Base-by-base conservation (phyloP, 176 grass and related monocot species). In the Oryza coarctata region DNA sequence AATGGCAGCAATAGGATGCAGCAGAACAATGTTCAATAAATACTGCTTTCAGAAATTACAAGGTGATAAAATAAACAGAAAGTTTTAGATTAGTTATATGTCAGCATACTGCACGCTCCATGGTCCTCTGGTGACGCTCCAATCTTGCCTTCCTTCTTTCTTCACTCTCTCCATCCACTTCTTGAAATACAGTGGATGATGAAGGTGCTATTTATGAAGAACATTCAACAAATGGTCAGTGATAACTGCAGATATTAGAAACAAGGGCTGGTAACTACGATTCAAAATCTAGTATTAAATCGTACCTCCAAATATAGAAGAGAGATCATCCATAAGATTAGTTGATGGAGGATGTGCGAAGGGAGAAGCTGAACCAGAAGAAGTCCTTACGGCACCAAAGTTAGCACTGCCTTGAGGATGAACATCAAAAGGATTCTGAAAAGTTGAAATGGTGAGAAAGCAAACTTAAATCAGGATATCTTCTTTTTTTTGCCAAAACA, bases 251-350 rank as follows among this genome's bases (percentile, higher is more conserved):
- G 41, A 29, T 23, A 25, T 31, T 64, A 1, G 7, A 58, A 35
- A 71, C 3, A 28, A 75, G 18, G 6, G 1, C 1, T 33, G 32
- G 32, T 33, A 33, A 33, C 32, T 7, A 82, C 9, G 11, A 2
- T 70, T 39, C 35, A 40, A 40, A 40, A 14, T 75, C 65, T 60
- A 70, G 12, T 65, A 45, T 4, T 38, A 79, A 44, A 77, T n/a
- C 44, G 61, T 80, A 92, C 93, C 93, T 94, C 93, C 90, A 86
- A 95, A 88, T 67, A 95, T 90, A 65, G 93, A 84, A 81, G 82
- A 83, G 9, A 95, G 82, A 23, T 88, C 93, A 88, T 95, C 87
- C 75, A 90, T 84, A 85, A 95, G 82, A 88, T 95, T 92, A 74
- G 31, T 64, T 63, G 87, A 74, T 68, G 87, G 87, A 72, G 87